Evolutionary conservation across 768 basidiomycete genomes (phyloP).

Genomic region (Ephemerocybe angulata): DNA sequence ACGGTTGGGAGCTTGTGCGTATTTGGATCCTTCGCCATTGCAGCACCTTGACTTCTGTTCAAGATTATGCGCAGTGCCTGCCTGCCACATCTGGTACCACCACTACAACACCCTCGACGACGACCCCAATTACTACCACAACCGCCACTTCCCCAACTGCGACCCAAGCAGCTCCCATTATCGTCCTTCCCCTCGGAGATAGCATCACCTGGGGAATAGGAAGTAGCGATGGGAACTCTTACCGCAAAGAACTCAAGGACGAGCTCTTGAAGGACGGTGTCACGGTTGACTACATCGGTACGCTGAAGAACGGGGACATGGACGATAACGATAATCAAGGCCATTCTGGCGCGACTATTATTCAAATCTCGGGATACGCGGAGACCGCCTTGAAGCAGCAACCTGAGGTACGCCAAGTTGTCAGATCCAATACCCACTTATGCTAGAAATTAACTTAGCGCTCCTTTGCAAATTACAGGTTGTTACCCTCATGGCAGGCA

Average conservation of each 20-base stretch:
- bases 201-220: constrained; percentile 6
- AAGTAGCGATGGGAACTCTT: constrained; percentile 1
- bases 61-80: background rate
- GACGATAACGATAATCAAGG: constrained; percentile 15
- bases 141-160: constrained; percentile 15
- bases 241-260: constrained; percentile 1
- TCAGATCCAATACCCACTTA: background rate
- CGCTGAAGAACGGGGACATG: constrained; percentile 15
- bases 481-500: constrained; percentile 15
- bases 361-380: constrained; percentile 9
- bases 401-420: constrained; percentile 12
- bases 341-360: constrained; percentile 24
- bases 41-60: background rate
- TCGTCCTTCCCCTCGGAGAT: constrained; percentile 2
- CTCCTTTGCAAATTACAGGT: constrained; percentile 5
- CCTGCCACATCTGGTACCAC: constrained; percentile 10
- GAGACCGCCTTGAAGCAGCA: background rate
- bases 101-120: constrained; percentile 7
- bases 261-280: background rate
- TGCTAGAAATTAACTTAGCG: background rate
- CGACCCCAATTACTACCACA: constrained; percentile 7
- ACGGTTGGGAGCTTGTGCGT: background rate
- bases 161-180: constrained; percentile 1
- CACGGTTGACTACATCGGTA: constrained; percentile 2
- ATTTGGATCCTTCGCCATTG: background rate